phyloP scores from a whole-genome alignment of 331 rosid species.

The Ulmus americana region DNA sequence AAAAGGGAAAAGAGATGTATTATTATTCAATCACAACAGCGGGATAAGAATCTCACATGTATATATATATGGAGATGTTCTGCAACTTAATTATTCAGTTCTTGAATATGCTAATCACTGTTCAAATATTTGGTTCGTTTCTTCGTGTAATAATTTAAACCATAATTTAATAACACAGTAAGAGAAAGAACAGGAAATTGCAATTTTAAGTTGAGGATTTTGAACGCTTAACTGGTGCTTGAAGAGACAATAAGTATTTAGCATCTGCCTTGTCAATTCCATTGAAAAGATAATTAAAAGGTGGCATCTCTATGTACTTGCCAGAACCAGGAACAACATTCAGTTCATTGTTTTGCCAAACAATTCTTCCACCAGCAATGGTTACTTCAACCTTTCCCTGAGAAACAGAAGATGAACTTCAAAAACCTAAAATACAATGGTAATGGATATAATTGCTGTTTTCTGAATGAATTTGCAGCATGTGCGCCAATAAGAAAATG shows the following conservation, averaged over 20 bases:
- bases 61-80: neutral
- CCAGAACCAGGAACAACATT: constrained; percentile 76
- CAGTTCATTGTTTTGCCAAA: constrained; percentile 80
- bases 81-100: constrained; percentile 12
- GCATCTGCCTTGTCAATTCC: constrained; percentile 68
- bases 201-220: constrained; percentile 26
- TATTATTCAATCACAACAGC: neutral
- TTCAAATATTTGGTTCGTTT: neutral
- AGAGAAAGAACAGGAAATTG: neutral
- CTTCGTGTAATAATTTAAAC: neutral
- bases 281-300: constrained; percentile 57
- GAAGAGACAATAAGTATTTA: constrained; percentile 52
- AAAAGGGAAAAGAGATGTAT: neutral
- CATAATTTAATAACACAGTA: constrained; percentile 1
- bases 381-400: constrained; percentile 96
- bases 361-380: constrained; percentile 79
- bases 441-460: neutral
- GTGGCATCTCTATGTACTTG: constrained; percentile 61
- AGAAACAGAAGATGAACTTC: constrained; percentile 6
- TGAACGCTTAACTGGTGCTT: constrained; percentile 69
- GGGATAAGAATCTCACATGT: neutral
- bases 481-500: neutral
- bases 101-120: neutral
- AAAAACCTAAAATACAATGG: neutral
- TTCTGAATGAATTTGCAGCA: neutral